These are phyloP conservation scores for Elongisporangium prolatum DNA, from an alignment of 352 stramenopile species.

Conservation along the genomic window DNA sequence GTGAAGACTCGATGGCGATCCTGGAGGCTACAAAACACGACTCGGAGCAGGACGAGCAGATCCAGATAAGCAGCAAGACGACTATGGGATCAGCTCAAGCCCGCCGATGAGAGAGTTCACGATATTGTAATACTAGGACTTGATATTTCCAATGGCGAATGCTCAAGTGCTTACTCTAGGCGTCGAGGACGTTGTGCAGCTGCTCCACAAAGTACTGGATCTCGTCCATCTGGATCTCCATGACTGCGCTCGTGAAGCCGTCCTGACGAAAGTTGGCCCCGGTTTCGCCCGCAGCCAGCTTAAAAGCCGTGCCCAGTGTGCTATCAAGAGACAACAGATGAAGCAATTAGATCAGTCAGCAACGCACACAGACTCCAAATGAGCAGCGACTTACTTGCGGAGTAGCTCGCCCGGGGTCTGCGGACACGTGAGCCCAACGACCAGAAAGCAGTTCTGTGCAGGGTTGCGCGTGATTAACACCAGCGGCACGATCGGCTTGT, in stretches of 20 bases:
- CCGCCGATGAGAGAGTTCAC: not conserved
- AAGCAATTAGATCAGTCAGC: constrained; percentile 7
- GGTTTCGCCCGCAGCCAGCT: constrained; percentile 90
- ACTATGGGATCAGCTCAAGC: not conserved
- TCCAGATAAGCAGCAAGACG: not conserved
- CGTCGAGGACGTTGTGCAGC: constrained; percentile 90
- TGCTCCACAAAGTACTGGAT: constrained; percentile 96
- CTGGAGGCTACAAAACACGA: not conserved
- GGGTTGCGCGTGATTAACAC: constrained; percentile 85
- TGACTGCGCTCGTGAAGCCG: constrained; percentile 94
- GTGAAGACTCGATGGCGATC: not conserved
- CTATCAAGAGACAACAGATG: constrained; percentile 22
- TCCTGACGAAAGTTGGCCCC: constrained; percentile 92
- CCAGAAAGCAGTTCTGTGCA: constrained; percentile 90
- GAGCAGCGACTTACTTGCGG: constrained; percentile 55
- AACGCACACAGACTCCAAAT: constrained; percentile 1
- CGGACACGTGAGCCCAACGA: constrained; percentile 94
- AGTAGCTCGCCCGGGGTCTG: constrained; percentile 86
- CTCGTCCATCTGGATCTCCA: constrained; percentile 93
- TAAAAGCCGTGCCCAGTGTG: constrained; percentile 92
- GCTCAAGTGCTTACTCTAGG: constrained; percentile 23
- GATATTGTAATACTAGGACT: not conserved
- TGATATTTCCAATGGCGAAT: not conserved
- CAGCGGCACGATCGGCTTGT: constrained; percentile 67
- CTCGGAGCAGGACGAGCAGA: not conserved